Conservation (phyloP, 2,329 filamentous ascomycete genomes). For the Botrytis hyacinthi region DNA sequence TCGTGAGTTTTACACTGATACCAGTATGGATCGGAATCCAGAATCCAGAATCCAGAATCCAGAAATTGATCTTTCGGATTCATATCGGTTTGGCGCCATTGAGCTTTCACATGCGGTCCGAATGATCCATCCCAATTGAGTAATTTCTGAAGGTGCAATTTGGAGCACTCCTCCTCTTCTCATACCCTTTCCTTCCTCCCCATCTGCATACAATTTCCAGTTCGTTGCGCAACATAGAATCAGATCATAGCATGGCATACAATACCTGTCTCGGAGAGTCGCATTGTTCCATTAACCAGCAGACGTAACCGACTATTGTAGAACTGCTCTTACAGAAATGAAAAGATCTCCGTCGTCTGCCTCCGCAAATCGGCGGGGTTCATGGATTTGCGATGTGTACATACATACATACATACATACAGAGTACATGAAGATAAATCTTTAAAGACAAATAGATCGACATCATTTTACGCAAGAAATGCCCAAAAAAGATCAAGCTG, state of each 20-base stretch:
- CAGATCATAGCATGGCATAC: neutral
- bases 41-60: neutral
- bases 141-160: neutral
- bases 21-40: neutral
- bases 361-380: conserved; percentile 6
- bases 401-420: neutral
- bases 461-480: neutral
- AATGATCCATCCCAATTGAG: neutral
- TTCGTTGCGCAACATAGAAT: neutral
- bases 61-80: neutral
- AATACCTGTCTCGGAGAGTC: neutral
- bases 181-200: neutral
- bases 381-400: neutral
- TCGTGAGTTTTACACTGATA: neutral
- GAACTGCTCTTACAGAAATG: neutral
- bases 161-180: neutral
- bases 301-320: neutral
- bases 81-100: neutral
- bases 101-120: neutral
- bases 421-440: neutral
- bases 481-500: neutral
- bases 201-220: neutral
- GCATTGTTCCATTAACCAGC: neutral
- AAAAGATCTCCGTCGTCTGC: neutral
- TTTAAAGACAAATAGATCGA: neutral